A percentile compares a stretch with the other conserved stretches of the same genome.
Conservation (phyloP, 1,284 basidiomycete species). For the Malassezia psittaci region DNA sequence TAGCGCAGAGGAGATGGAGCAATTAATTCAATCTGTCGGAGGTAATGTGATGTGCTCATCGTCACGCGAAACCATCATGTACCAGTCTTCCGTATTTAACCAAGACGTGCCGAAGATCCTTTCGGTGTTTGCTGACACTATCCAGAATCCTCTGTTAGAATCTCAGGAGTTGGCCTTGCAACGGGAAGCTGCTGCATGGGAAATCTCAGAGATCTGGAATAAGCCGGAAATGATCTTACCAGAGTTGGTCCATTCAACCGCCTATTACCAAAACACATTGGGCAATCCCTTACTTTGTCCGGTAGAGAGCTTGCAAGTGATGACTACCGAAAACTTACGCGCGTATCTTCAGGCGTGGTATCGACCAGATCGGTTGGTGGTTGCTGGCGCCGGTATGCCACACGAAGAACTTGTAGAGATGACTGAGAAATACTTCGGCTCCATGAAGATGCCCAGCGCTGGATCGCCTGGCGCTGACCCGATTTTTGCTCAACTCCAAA, state of each 20-base stretch:
- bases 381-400: slow-evolving; percentile 83
- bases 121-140: slow-evolving; percentile 81
- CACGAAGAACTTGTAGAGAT: slow-evolving; percentile 80
- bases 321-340: slow-evolving; percentile 61
- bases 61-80: slow-evolving; percentile 90
- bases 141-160: slow-evolving; percentile 66
- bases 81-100: slow-evolving; percentile 90
- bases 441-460: slow-evolving; percentile 38
- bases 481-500: slow-evolving; percentile 42
- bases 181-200: slow-evolving; percentile 79
- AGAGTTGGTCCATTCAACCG: slow-evolving; percentile 76
- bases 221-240: slow-evolving; percentile 95
- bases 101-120: slow-evolving; percentile 70
- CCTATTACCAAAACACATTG: slow-evolving; percentile 67
- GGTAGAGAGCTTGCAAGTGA: slow-evolving; percentile 64
- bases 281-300: slow-evolving; percentile 85
- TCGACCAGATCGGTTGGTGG: slow-evolving; percentile 79
- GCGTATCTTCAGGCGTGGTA: slow-evolving; percentile 74
- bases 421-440: slow-evolving; percentile 71
- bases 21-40: slow-evolving; percentile 71
- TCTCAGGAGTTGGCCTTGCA: slow-evolving; percentile 73
- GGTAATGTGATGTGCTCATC: slow-evolving; percentile 87
- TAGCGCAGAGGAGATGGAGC: slow-evolving; percentile 63
- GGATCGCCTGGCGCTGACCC: slow-evolving; percentile 25
- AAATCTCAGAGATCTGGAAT: slow-evolving; percentile 72